Evolutionary conservation across 2,329 filamentous ascomycete genomes (phyloP).

Genomic region (Chaetomium olivaceum): DNA sequence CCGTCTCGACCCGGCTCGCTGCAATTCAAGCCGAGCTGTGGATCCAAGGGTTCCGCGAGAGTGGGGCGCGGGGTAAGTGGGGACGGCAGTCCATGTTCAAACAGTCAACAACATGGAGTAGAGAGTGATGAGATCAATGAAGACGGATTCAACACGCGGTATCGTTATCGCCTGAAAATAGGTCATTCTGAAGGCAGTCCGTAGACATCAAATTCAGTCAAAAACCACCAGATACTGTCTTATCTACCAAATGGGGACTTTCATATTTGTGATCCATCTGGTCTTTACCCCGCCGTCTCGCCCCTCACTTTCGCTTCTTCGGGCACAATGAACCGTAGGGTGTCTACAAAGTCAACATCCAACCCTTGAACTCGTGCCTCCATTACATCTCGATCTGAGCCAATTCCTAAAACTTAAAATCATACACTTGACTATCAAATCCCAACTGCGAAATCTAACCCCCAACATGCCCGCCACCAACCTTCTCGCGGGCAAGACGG

Average conservation of each 20-base stretch:
- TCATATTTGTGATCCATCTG: neutral
- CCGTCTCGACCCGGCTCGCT: slow-evolving; percentile 31
- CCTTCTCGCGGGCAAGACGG: slow-evolving; percentile 72
- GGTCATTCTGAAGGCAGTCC: neutral
- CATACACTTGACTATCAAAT: too few species aligned
- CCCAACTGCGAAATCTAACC: too few species aligned
- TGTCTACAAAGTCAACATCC: neutral
- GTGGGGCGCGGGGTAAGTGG: slow-evolving; percentile 4
- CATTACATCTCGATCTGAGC: neutral
- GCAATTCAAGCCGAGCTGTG: slow-evolving; percentile 36
- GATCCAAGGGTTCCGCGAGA: neutral
- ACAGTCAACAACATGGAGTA: neutral
- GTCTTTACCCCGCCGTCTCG: neutral
- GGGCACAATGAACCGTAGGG: neutral
- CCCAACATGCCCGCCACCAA: slow-evolving; percentile 49
- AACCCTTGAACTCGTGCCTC: neutral
- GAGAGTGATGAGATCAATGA: neutral
- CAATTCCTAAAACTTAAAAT: neutral
- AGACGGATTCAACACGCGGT: neutral
- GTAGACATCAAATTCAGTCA: neutral
- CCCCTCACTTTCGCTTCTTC: neutral
- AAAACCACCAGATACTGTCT: too few species aligned
- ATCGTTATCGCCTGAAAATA: neutral
- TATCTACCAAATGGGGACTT: neutral
- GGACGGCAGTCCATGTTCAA: neutral